These are phyloP conservation scores for Arachis hypogaea DNA, from an alignment of 306 rosid genomes.

Conservation along the genomic window DNA sequence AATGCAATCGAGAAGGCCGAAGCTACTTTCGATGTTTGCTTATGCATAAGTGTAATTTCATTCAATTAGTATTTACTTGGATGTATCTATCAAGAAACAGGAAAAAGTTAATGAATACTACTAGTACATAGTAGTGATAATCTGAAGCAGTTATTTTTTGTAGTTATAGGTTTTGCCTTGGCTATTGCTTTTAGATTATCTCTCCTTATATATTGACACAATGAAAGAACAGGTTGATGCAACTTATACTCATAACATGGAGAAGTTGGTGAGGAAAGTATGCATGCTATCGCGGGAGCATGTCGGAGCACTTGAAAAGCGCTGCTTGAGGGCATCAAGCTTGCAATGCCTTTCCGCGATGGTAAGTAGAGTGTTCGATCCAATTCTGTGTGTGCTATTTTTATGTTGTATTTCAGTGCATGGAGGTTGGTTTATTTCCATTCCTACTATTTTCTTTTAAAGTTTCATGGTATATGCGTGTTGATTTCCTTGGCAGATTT, in stretches of 20 bases:
- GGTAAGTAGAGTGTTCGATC: constrained; percentile 52
- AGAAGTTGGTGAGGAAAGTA: constrained; percentile 76
- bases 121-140: not conserved
- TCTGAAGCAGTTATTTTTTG: not conserved
- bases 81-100: constrained; percentile 4
- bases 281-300: constrained; percentile 64
- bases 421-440: not conserved
- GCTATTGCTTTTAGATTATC: not conserved
- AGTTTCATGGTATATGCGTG: not conserved
- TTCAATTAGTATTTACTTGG: not conserved
- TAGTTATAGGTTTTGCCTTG: constrained; percentile 14
- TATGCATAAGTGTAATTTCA: not conserved
- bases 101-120: constrained; percentile 3
- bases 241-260: constrained; percentile 80
- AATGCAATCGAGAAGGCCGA: constrained; percentile 4
- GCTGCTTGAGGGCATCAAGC: constrained; percentile 82
- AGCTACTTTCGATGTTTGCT: constrained; percentile 6
- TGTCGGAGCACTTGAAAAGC: constrained; percentile 61
- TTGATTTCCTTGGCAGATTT: constrained; percentile 62
- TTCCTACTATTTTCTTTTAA: not conserved
- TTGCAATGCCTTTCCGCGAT: constrained; percentile 98
- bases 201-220: constrained; percentile 31
- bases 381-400: constrained; percentile 13
- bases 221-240: constrained; percentile 69
- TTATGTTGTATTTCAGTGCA: constrained; percentile 20